phyloP scores from a whole-genome alignment of 2,329 filamentous ascomycete genomes.

The Alternaria arbusti region DNA sequence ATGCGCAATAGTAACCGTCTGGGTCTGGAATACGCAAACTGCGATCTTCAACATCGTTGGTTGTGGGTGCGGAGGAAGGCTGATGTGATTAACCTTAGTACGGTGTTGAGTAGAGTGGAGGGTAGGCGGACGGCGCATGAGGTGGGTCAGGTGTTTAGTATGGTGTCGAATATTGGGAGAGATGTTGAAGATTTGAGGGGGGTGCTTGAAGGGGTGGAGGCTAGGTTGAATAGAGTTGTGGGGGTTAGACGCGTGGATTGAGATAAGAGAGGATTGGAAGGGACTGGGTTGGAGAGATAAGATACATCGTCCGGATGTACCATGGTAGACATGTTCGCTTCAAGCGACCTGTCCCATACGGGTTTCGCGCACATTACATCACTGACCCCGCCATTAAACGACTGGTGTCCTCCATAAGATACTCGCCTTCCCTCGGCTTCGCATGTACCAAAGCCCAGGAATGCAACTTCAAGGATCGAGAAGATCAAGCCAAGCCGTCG shows the following conservation, averaged over 20 bases:
- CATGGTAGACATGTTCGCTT: not conserved
- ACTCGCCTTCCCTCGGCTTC: not conserved
- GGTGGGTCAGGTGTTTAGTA: slow-evolving; percentile 30
- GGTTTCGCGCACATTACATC: not conserved
- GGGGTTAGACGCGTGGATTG: slow-evolving; percentile 30
- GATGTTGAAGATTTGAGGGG: slow-evolving; percentile 26
- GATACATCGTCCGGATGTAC: not conserved
- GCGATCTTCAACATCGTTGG: slow-evolving; percentile 43
- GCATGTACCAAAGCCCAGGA: not conserved
- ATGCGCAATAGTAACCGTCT: slow-evolving; percentile 32
- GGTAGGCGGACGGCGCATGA: slow-evolving; percentile 46
- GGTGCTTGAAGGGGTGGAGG: slow-evolving; percentile 15
- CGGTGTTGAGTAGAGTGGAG: slow-evolving; percentile 47
- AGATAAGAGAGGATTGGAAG: not conserved
- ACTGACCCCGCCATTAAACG: not conserved
- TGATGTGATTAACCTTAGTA: slow-evolving; percentile 45
- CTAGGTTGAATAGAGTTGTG: slow-evolving; percentile 29
- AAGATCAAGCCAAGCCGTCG: not conserved
- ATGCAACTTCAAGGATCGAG: not conserved
- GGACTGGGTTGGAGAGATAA: not conserved
- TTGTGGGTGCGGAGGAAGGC: slow-evolving; percentile 48
- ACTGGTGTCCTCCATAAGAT: not conserved
- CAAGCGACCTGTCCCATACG: not conserved
- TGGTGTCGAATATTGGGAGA: slow-evolving; percentile 25
- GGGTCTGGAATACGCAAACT: slow-evolving; percentile 41